These are phyloP conservation scores for Scalesia atractyloides DNA, from an alignment of 129 eudicot genomes.

Conservation along the genomic window DNA sequence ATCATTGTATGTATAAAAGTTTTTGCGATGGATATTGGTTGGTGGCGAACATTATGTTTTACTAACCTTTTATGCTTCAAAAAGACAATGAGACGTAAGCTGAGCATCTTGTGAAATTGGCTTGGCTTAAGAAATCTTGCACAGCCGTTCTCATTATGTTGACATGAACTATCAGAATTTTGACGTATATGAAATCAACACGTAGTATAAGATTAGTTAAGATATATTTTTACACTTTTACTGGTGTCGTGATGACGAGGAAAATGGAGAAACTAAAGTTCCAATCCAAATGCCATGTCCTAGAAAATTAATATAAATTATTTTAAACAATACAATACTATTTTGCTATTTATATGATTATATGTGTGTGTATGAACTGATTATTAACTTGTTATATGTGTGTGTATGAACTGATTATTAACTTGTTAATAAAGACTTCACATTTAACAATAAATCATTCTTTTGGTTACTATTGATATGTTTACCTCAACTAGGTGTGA, in stretches of 20 bases:
- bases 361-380: too few relatives aligned
- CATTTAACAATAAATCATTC: background rate
- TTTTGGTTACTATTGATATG: background rate
- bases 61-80: conserved; percentile 28
- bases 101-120: conserved; percentile 1
- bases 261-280: background rate
- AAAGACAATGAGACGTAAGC: conserved; percentile 26
- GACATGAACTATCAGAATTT: background rate
- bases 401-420: background rate
- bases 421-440: background rate
- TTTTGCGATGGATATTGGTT: background rate
- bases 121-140: conserved; percentile 16
- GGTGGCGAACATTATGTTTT: conserved; percentile 9
- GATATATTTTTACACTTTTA: background rate
- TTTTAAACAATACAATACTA: background rate
- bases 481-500: background rate
- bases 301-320: background rate
- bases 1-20: background rate
- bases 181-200: background rate
- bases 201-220: background rate
- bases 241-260: background rate
- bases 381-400: too few relatives aligned
- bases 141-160: background rate
- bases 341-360: too few relatives aligned
- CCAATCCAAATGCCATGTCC: too few relatives aligned